Base-by-base conservation (phyloP, 2,329 filamentous ascomycete species). In the Ophiostoma tasmaniense region DNA sequence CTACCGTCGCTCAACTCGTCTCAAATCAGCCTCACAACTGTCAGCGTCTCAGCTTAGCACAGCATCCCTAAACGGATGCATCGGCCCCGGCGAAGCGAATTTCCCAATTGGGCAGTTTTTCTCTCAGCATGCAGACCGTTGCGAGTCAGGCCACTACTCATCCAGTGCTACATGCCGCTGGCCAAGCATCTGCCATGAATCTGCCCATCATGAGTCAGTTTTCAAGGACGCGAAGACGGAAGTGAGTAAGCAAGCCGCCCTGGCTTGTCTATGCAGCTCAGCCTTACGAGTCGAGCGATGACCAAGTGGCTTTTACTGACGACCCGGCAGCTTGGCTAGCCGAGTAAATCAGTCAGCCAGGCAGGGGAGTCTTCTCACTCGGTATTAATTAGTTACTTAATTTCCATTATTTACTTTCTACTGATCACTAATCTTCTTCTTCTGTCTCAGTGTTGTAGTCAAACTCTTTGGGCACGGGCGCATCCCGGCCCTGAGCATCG, bases 401-500 rank as follows among this genome's bases (percentile, higher is more conserved):
- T 55, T 17, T 6, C 25, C 8, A 0, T 33, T 59, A 59, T 59
- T 30, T 28, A 28, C 10, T 33, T 20, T 3, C 20, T 50, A 33
- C 61, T 55, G n/a, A 13, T 25, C 50, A 35, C 45, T 55, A 22
- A 37, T 66, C 42, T 25, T 70, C 68, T 39, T 66, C 42, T 25
- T 70, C 68, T 39, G 74, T 73, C 22, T 77, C 76, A 1, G 76
- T 74, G 39, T 74, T 64, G 66, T 78, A 78, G 35, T 75, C 76
- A 67, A 78, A 78, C 0, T 69, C 72, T 0, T 64, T n/a, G 8
- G 77, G 77, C 30, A 78, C 71, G 3, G 72, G 73, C 17, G 69
- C 73, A 7, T 70, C 72, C 14, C 67, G 70, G 10, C 69, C 72
- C 22, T 69, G 37, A 8, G 22, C n/a, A 65, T 65, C 64, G n/a